Base-by-base conservation (phyloP, 768 basidiomycete species). In the Naganishia kalamii region DNA sequence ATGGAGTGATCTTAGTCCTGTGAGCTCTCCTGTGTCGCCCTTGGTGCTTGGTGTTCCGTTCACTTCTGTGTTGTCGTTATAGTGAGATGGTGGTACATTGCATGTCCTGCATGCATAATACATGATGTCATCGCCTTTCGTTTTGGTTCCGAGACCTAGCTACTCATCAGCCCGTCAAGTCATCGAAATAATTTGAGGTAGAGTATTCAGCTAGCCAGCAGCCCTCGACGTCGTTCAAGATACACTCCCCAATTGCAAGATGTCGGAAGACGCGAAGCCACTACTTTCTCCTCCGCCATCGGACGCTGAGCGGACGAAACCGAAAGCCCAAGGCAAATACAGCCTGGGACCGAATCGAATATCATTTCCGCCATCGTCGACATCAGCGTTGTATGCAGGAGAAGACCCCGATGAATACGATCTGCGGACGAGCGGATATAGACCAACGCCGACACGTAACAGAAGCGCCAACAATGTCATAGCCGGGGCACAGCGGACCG, bases 331-430 rank as follows among this genome's bases (percentile, higher is more conserved):
- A 40, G 54, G 54, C 19, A 48, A 47, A 29, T 63, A 63, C 62
- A 47, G 48, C 46, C 62, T 63, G n/a, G n/a, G 12, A 19, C 48
- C 62, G 3, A 33, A 47, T 21, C 48, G n/a, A 12, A 63, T 63
- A 30, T 50, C 47, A 21, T 63, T 63, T 25, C 62, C 62, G 0
- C 29, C 62, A 17, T 48, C 62, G n/a, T 48, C 46, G 23, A 35
- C 62, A 10, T 48, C 46, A 4, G 62, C 62, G 15, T 33, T 63
- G 62, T 57, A 41, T 11, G 54, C 10, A 2, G 54, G 32, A 37
- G 54, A 57, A 57, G 54, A 57, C 23, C 54, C 54, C 5, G 35
- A 57, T 23, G 21, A 13, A 4, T 57, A 57, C 19, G 54, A 57
- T 57, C 21, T 23, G 2, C 54, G 54, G n/a, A 57, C 54, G 37